A percentile compares a stretch with the other conserved stretches of the same genome.
Evolutionary conservation across 2,329 filamentous ascomycete species (phyloP).

Genomic region (Dendrostoma leiphaemia): DNA sequence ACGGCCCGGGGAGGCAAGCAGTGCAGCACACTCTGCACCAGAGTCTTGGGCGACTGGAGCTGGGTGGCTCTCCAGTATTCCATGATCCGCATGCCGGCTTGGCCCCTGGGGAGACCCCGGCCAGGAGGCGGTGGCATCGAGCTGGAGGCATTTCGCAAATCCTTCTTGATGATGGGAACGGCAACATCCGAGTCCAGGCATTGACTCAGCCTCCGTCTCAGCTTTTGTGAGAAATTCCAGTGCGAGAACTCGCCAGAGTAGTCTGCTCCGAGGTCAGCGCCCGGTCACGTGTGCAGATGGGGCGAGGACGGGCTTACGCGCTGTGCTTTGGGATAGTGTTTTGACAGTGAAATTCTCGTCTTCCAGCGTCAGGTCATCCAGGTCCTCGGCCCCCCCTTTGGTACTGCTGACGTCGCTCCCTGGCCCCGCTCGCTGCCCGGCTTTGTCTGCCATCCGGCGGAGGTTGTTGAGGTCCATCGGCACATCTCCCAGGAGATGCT

Average conservation of each 20-base stretch:
- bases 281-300: neutral
- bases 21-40: slow-evolving; percentile 36
- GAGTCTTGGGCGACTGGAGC: slow-evolving; percentile 37
- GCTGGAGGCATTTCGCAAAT: slow-evolving; percentile 22
- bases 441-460: slow-evolving; percentile 21
- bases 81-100: slow-evolving; percentile 20
- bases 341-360: slow-evolving; percentile 40
- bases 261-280: slow-evolving; percentile 29
- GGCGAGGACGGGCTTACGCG: slow-evolving; percentile 31
- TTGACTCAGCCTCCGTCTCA: slow-evolving; percentile 24
- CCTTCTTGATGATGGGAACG: slow-evolving; percentile 5
- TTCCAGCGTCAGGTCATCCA: slow-evolving; percentile 27
- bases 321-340: slow-evolving; percentile 38
- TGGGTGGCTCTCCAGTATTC: slow-evolving; percentile 46
- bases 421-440: slow-evolving; percentile 7
- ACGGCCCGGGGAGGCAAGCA: slow-evolving; percentile 45
- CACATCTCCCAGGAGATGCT: slow-evolving; percentile 19
- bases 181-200: slow-evolving; percentile 11
- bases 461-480: slow-evolving; percentile 21
- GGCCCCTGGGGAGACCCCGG: slow-evolving; percentile 10
- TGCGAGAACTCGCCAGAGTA: slow-evolving; percentile 53
- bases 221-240: slow-evolving; percentile 51
- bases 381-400: slow-evolving; percentile 20
- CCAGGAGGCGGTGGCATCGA: slow-evolving; percentile 13
- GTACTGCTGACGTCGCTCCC: slow-evolving; percentile 15